Percentiles rank a stretch among this genome's conserved stretches.
phyloP scores from a whole-genome alignment of 1,139 yeast species.

The Nakaseomyces delphensis region DNA sequence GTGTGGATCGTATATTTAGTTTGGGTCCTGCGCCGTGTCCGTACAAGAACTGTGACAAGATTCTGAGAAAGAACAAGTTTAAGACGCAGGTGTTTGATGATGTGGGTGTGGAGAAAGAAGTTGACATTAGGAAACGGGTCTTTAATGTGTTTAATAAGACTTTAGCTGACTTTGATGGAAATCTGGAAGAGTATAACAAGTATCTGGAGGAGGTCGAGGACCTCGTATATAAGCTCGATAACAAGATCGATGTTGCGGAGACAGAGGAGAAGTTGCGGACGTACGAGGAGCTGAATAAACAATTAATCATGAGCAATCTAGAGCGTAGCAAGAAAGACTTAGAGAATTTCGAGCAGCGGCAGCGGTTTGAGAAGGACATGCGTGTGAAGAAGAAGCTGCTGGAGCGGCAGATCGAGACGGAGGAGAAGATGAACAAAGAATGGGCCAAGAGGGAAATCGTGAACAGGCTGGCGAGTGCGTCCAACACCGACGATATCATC shows the following conservation, averaged over 20 bases:
- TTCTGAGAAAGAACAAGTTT: constrained; percentile 77
- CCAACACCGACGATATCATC: constrained; percentile 34
- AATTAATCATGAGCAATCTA: constrained; percentile 68
- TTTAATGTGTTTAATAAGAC: constrained; percentile 71
- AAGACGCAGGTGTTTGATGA: constrained; percentile 91
- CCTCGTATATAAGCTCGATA: constrained; percentile 65
- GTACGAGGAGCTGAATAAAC: constrained; percentile 70
- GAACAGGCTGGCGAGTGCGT: constrained; percentile 44
- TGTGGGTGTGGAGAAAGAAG: constrained; percentile 78
- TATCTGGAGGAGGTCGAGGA: constrained; percentile 81
- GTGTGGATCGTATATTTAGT: constrained; percentile 89
- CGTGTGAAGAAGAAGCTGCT: constrained; percentile 52
- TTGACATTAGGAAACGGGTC: constrained; percentile 79
- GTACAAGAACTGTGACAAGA: constrained; percentile 82
- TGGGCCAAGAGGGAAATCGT: constrained; percentile 63
- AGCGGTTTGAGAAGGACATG: constrained; percentile 49
- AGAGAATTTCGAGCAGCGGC: constrained; percentile 42
- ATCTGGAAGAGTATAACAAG: constrained; percentile 53
- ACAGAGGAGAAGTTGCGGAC: constrained; percentile 62
- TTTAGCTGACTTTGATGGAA: constrained; percentile 59
- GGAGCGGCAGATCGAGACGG: constrained; percentile 64
- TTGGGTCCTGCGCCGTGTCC: constrained; percentile 97
- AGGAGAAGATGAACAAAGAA: constrained; percentile 50
- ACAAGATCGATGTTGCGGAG: constrained; percentile 58
- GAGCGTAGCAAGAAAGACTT: constrained; percentile 59